Percentiles rank a stretch among this genome's conserved stretches.
Evolutionary conservation across 2,329 filamentous ascomycete species (phyloP).

Genomic region (Sporothrix dimorphospora): DNA sequence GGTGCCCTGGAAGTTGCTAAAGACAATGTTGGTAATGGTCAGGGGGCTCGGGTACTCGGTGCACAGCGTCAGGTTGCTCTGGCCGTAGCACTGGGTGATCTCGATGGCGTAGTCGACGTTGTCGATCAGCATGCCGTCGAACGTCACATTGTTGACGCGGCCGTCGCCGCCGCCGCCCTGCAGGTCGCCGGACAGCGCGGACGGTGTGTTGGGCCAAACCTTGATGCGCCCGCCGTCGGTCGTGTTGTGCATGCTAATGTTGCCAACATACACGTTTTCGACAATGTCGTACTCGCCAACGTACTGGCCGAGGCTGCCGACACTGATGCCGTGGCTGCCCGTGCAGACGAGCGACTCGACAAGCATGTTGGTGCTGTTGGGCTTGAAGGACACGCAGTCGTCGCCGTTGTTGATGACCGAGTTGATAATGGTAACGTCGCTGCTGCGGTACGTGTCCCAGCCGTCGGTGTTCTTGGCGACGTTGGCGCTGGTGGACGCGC

Average conservation of each 20-base stretch:
- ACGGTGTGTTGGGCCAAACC: constrained; percentile 49
- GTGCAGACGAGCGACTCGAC: constrained; percentile 64
- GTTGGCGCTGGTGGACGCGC: constrained; percentile 54
- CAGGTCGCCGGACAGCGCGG: constrained; percentile 49
- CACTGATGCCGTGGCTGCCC: constrained; percentile 63
- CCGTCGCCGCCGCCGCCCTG: constrained; percentile 63
- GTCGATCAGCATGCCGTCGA: constrained; percentile 57
- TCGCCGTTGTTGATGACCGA: constrained; percentile 67
- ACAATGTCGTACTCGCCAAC: constrained; percentile 60
- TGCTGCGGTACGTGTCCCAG: constrained; percentile 63
- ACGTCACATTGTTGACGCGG: constrained; percentile 64
- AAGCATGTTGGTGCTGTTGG: constrained; percentile 61
- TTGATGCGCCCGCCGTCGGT: constrained; percentile 65
- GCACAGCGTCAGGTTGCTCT: constrained; percentile 65
- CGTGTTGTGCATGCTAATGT: constrained; percentile 41
- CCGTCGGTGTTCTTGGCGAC: constrained; percentile 68
- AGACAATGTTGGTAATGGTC: constrained; percentile 57
- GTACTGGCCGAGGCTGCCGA: constrained; percentile 65
- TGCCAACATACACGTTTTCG: constrained; percentile 58
- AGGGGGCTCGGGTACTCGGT: constrained; percentile 57
- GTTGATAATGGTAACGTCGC: constrained; percentile 65
- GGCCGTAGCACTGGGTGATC: constrained; percentile 50
- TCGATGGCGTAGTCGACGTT: constrained; percentile 68
- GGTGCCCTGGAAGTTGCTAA: constrained; percentile 57
- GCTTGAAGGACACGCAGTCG: constrained; percentile 67